Conservation (phyloP, 495 filamentous ascomycete species). For the Penicillium lividum region DNA sequence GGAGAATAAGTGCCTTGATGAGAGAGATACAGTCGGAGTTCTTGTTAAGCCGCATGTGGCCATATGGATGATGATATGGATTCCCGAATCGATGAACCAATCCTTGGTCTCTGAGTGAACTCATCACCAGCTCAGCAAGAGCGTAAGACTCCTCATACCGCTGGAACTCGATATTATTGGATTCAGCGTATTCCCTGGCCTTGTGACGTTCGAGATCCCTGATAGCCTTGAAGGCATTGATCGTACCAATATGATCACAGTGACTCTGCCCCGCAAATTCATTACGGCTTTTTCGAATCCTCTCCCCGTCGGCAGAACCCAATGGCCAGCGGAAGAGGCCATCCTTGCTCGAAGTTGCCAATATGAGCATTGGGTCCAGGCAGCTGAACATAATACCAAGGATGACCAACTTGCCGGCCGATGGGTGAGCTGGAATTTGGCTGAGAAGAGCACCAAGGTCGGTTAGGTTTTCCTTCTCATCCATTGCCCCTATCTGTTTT, state of each 20-base stretch:
- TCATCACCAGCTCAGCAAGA: neutral
- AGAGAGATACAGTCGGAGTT: slow-evolving; percentile 49
- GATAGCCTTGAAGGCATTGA: slow-evolving; percentile 53
- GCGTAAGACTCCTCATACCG: slow-evolving; percentile 7
- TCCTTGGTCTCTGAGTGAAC: neutral
- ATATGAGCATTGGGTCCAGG: slow-evolving; percentile 59
- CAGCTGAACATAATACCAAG: slow-evolving; percentile 62
- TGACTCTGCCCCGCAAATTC: slow-evolving; percentile 41
- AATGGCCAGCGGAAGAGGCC: slow-evolving; percentile 46
- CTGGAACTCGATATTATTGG: slow-evolving; percentile 12
- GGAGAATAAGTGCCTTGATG: slow-evolving; percentile 51
- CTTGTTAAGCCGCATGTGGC: slow-evolving; percentile 36
- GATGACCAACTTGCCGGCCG: slow-evolving; percentile 58
- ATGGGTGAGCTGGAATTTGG: slow-evolving; percentile 50
- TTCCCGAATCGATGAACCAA: too few species aligned
- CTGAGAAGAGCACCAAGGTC: slow-evolving; percentile 51
- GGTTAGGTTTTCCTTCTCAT: slow-evolving; percentile 52
- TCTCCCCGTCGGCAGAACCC: slow-evolving; percentile 20
- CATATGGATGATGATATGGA: too few species aligned
- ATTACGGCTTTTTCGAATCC: slow-evolving; percentile 31
- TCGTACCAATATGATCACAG: slow-evolving; percentile 55
- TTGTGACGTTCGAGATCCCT: slow-evolving; percentile 29
- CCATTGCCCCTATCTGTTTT: slow-evolving; percentile 48
- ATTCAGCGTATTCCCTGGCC: neutral
- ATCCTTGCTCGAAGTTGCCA: slow-evolving; percentile 44